phyloP scores from a whole-genome alignment of 1,284 basidiomycete species.

The Cutaneotrichosporon sp. region DNA sequence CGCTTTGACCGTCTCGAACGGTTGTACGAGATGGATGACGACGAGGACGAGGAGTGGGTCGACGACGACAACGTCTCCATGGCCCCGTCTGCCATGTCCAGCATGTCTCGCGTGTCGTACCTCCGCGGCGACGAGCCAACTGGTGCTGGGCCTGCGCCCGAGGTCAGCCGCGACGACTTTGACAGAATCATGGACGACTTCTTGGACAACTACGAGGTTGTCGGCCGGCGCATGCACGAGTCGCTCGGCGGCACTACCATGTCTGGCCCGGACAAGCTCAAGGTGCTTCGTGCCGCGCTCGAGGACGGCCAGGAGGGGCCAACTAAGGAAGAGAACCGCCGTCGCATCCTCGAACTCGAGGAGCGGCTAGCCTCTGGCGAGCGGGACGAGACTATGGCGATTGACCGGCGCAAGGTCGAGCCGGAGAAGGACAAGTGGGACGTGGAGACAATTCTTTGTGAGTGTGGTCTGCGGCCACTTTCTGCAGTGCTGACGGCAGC shows the following conservation, averaged over 20 bases:
- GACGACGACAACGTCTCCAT: conserved; percentile 47
- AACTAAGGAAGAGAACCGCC: conserved; percentile 53
- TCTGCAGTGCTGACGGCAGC: conserved; percentile 51
- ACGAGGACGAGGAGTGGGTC: conserved; percentile 49
- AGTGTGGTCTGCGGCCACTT: conserved; percentile 37
- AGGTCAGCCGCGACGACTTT: conserved; percentile 80
- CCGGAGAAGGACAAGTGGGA: conserved; percentile 79
- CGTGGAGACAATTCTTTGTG: conserved; percentile 87
- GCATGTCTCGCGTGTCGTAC: conserved; percentile 28
- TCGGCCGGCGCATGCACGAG: conserved; percentile 72
- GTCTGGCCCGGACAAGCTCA: conserved; percentile 69
- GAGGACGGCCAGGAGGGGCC: conserved; percentile 54
- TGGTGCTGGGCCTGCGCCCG: conserved; percentile 50
- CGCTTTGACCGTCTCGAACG: conserved; percentile 81
- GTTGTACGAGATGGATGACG: conserved; percentile 63
- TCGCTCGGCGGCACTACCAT: conserved; percentile 59
- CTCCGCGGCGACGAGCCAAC: conserved; percentile 40
- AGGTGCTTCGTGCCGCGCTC: conserved; percentile 70
- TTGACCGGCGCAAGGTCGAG: conserved; percentile 43
- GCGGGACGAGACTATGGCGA: conserved; percentile 49
- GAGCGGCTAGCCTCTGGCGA: conserved; percentile 41
- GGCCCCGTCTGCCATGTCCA: conserved; percentile 34
- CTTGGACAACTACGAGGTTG: conserved; percentile 84
- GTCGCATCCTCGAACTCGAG: conserved; percentile 57
- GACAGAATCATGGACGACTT: conserved; percentile 90